Percentiles rank a stretch among this genome's conserved stretches.
These are phyloP conservation scores for Malus hybrid DNA, from an alignment of 331 rosid genomes.

Conservation along the genomic window DNA sequence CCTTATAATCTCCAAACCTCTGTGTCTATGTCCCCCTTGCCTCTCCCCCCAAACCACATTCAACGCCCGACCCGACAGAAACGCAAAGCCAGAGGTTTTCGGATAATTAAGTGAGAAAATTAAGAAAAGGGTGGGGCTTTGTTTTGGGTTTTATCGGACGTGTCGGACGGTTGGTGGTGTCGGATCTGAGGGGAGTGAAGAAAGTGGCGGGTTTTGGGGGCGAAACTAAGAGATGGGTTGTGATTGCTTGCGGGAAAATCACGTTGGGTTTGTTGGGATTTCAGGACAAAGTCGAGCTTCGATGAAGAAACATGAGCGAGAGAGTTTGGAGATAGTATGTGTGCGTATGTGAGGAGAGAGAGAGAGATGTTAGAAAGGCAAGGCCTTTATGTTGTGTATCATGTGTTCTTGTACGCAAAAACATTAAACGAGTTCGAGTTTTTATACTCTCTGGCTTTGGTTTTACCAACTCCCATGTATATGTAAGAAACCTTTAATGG, in stretches of 20 bases:
- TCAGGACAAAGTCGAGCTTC: slow-evolving; percentile 15
- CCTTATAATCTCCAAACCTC: background rate
- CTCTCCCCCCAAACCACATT: slow-evolving; percentile 18
- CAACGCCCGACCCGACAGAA: slow-evolving; percentile 5
- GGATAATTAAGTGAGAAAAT: background rate
- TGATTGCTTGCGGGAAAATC: slow-evolving; percentile 22
- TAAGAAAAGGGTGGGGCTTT: background rate
- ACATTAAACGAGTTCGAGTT: too few species aligned
- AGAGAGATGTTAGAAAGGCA: background rate
- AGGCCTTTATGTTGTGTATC: too few species aligned
- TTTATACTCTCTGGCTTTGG: background rate
- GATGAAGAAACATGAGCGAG: background rate
- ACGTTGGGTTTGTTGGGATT: slow-evolving; percentile 24
- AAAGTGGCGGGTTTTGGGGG: slow-evolving; percentile 22
- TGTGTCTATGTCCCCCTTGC: background rate
- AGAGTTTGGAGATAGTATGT: background rate
- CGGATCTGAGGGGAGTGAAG: slow-evolving; percentile 40
- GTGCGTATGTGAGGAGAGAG: background rate
- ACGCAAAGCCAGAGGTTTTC: background rate
- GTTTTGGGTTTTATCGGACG: slow-evolving; percentile 4
- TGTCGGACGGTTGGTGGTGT: background rate
- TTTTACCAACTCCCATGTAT: background rate
- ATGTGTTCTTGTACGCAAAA: too few species aligned
- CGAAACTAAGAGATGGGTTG: slow-evolving; percentile 35
- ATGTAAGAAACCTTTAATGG: too few species aligned